These are phyloP conservation scores for Penicillium crystallinum DNA, from an alignment of 495 filamentous ascomycete species.

Conservation along the genomic window DNA sequence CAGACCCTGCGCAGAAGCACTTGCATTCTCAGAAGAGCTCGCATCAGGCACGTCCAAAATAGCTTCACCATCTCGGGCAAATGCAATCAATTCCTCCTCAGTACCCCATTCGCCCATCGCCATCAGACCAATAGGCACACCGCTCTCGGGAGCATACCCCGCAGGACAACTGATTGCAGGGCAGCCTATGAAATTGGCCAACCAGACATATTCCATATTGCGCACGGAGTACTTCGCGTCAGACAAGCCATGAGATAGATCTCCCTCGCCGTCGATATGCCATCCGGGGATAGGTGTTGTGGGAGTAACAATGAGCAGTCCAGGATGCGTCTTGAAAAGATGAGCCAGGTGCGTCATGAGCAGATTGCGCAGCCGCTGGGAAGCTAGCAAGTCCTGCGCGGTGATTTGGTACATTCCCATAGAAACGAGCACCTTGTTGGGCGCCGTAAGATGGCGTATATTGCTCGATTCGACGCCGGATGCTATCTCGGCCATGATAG, in stretches of 20 bases:
- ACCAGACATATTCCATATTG: slow-evolving; percentile 85
- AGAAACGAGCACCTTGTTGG: slow-evolving; percentile 69
- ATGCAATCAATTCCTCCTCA: slow-evolving; percentile 73
- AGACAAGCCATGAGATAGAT: slow-evolving; percentile 60
- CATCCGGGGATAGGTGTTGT: slow-evolving; percentile 75
- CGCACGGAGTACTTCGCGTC: slow-evolving; percentile 67
- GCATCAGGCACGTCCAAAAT: slow-evolving; percentile 31
- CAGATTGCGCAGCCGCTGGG: slow-evolving; percentile 67
- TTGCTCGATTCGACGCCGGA: slow-evolving; percentile 35
- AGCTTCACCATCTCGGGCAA: slow-evolving; percentile 65
- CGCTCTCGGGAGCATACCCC: slow-evolving; percentile 57
- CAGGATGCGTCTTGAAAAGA: slow-evolving; percentile 67
- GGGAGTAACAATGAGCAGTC: slow-evolving; percentile 73
- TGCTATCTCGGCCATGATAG: slow-evolving; percentile 67
- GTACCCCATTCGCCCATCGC: slow-evolving; percentile 84
- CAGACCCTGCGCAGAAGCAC: slow-evolving; percentile 14
- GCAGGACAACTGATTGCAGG: slow-evolving; percentile 75
- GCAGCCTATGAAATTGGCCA: slow-evolving; percentile 78
- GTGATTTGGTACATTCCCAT: slow-evolving; percentile 57
- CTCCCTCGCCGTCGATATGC: slow-evolving; percentile 49
- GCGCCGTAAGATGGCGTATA: slow-evolving; percentile 52
- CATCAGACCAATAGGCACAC: slow-evolving; percentile 78
- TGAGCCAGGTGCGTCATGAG: slow-evolving; percentile 78
- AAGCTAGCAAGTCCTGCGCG: slow-evolving; percentile 63
- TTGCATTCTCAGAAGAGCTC: background rate